Evolutionary conservation across 257 asterid genomes (phyloP), one percentile per base, ranked within the genome.

Genomic region (Gynochthodes officinalis): DNA sequence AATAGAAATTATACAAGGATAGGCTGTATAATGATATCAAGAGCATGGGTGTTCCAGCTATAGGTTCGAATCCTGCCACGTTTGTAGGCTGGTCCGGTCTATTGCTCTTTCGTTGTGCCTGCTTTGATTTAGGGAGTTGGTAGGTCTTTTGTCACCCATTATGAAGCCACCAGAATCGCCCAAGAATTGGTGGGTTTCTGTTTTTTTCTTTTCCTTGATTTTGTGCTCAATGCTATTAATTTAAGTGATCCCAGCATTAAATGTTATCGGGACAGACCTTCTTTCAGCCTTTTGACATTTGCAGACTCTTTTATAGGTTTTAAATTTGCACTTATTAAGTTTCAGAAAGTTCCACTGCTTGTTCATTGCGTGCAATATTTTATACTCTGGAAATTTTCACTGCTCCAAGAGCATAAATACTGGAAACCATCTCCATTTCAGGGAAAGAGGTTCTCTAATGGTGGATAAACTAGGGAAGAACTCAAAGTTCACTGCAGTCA

Each of bases 371-470:
- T 70, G 9, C 37, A 0, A 1, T 14, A 5, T 14, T 58, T 14
- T 42, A 30, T 30, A 32, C 59, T 53, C 19, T 4, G 14, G 23
- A 37, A 13, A n/a, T n/a, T 5, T 40, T 2, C 5, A 21, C 8
- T 23, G 8, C 7, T 21, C 39, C 21, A 18, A 69, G 13, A n/a
- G n/a, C n/a, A 23, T 60, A 30, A 69, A 48, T 59, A 44, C 28
- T 64, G 43, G 11, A 49, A 32, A 42, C 37, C 67, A 53, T 55
- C 54, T 80, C 49, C 55, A 44, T 76, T 71, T 63, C 83, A 94
- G 99, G 88, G 96, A 88, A 35, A 94, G 87, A 73, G 98, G 96
- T 72, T 84, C 85, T 62, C 85, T 81, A 4, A 80, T 87, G 90
- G 95, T 85, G 84, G 76, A 73, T 48, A 82, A 83, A 71, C 82